A percentile compares a stretch with the other conserved stretches of the same genome.
Evolutionary conservation across 352 stramenopile species (phyloP).

Genomic region (Globisporangium iwayamae): DNA sequence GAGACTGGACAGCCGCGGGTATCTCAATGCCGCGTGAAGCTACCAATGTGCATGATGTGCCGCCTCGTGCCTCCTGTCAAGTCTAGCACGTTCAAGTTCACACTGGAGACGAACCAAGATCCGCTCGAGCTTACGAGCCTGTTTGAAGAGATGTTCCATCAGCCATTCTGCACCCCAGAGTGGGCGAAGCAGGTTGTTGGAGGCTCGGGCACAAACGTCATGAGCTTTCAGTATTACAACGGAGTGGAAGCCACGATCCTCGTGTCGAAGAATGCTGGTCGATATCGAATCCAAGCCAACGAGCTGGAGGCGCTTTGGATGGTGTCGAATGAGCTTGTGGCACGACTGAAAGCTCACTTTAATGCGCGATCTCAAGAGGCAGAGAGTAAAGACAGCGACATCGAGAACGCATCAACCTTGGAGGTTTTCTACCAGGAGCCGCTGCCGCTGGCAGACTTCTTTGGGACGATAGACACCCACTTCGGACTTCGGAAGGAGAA

Average conservation of each 20-base stretch:
- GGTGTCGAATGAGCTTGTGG: constrained; percentile 72
- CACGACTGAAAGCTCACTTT: constrained; percentile 56
- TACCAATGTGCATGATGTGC: constrained; percentile 78
- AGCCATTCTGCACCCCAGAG: constrained; percentile 64
- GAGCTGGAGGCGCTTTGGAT: constrained; percentile 81
- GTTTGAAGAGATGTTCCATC: constrained; percentile 87
- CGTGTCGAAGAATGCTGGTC: constrained; percentile 86
- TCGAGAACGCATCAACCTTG: constrained; percentile 17
- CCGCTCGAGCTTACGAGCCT: constrained; percentile 65
- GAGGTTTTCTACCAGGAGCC: constrained; percentile 82
- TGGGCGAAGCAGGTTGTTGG: constrained; percentile 65
- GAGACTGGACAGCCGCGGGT: constrained; percentile 67
- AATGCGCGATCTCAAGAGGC: constrained; percentile 2
- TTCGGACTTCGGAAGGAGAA: constrained; percentile 70
- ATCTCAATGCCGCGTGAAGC: constrained; percentile 49
- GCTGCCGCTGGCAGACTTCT: constrained; percentile 84
- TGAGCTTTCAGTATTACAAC: constrained; percentile 89
- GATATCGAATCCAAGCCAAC: constrained; percentile 86
- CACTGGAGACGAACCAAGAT: constrained; percentile 83
- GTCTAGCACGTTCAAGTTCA: constrained; percentile 85
- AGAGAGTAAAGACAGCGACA: constrained; percentile 22
- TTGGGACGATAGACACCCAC: constrained; percentile 84
- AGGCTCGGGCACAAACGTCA: constrained; percentile 61
- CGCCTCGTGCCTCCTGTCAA: constrained; percentile 75
- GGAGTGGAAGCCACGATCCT: constrained; percentile 82